Percentiles rank a stretch among this genome's conserved stretches.
These are phyloP conservation scores for Garcia nutans DNA, from an alignment of 345 rosid genomes.

Conservation along the genomic window DNA sequence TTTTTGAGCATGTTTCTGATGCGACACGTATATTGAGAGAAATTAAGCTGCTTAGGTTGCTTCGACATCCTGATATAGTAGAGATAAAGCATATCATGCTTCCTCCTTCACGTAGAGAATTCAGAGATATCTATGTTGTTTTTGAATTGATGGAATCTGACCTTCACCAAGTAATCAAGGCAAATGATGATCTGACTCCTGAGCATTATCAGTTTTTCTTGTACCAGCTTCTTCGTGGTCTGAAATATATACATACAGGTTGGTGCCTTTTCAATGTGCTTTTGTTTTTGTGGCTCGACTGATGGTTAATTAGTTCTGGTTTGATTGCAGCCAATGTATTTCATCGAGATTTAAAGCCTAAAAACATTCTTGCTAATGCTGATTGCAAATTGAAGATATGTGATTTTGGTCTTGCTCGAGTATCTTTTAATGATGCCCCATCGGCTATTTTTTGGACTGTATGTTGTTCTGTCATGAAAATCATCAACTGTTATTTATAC, in stretches of 20 bases:
- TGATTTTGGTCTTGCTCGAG: slow-evolving; percentile 99
- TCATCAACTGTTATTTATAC: slow-evolving; percentile 10
- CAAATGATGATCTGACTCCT: slow-evolving; percentile 93
- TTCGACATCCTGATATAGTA: slow-evolving; percentile 92
- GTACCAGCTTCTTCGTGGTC: slow-evolving; percentile 97
- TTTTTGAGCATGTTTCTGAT: slow-evolving; percentile 96
- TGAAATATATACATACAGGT: slow-evolving; percentile 93
- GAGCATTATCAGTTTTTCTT: slow-evolving; percentile 96
- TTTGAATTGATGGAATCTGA: slow-evolving; percentile 99
- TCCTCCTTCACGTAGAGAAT: slow-evolving; percentile 96
- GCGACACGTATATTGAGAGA: slow-evolving; percentile 95
- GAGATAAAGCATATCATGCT: slow-evolving; percentile 95
- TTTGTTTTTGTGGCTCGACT: slow-evolving; percentile 1
- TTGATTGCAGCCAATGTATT: slow-evolving; percentile 81
- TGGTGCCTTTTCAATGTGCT: slow-evolving; percentile 22
- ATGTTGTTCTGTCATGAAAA: slow-evolving; percentile 35
- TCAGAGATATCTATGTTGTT: slow-evolving; percentile 88
- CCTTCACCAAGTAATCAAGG: slow-evolving; percentile 95
- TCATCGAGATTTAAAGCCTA: slow-evolving; percentile 96
- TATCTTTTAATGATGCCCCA: slow-evolving; percentile 93
- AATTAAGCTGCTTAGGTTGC: slow-evolving; percentile 88
- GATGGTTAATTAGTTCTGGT: slow-evolving; percentile 15
- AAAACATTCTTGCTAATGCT: slow-evolving; percentile 98
- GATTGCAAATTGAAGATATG: slow-evolving; percentile 98
- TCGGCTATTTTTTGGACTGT: slow-evolving; percentile 99